A percentile compares a stretch with the other conserved stretches of the same genome.
Evolutionary conservation across 306 rosid species (phyloP).

Genomic region (Citrullus mucosospermus): DNA sequence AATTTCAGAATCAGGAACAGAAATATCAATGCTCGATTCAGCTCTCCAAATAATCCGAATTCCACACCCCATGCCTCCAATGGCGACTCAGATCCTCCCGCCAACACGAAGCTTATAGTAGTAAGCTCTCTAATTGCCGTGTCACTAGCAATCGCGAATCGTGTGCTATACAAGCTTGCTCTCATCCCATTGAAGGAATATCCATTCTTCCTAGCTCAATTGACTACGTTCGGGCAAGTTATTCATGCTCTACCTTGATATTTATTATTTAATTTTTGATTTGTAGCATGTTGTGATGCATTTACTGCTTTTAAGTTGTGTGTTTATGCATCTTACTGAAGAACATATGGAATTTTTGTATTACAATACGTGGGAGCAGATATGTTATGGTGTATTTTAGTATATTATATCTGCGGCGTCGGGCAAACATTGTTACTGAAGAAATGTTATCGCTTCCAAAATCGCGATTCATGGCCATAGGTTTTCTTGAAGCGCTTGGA

Average conservation of each 20-base stretch:
- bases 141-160: constrained; percentile 54
- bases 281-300: not conserved
- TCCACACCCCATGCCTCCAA: constrained; percentile 29
- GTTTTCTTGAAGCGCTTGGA: constrained; percentile 77
- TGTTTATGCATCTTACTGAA: not conserved
- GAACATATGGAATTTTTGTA: not conserved
- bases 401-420: constrained; percentile 43
- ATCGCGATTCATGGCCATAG: constrained; percentile 47
- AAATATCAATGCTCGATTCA: not conserved
- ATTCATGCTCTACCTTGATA: not conserved
- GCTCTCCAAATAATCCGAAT: not conserved
- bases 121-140: constrained; percentile 29
- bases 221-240: constrained; percentile 62
- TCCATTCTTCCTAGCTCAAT: constrained; percentile 84
- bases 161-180: constrained; percentile 81
- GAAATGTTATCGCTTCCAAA: constrained; percentile 75
- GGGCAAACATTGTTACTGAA: constrained; percentile 57
- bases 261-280: not conserved
- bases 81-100: constrained; percentile 15
- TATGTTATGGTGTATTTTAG: constrained; percentile 56
- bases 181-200: constrained; percentile 66
- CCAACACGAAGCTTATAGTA: constrained; percentile 17
- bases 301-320: not conserved
- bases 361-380: constrained; percentile 18
- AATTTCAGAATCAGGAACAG: constrained; percentile 13